These are phyloP conservation scores for Pseudoperonospora humuli DNA, from an alignment of 352 stramenopile species.

Conservation along the genomic window DNA sequence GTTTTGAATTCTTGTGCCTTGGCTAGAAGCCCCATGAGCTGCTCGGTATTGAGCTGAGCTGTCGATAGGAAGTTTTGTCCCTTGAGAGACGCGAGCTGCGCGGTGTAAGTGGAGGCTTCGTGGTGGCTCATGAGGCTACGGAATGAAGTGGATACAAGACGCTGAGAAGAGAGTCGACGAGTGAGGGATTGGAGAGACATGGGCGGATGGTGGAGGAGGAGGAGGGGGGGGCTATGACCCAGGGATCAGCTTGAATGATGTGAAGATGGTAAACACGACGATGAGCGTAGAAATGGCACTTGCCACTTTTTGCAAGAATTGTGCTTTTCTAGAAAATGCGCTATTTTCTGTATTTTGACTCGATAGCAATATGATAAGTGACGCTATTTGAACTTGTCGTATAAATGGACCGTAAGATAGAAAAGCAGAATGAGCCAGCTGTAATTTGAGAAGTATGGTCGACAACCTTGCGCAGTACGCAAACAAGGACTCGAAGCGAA, in stretches of 20 bases:
- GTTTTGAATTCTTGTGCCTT: constrained; percentile 66
- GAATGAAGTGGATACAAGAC: background rate
- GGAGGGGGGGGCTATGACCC: background rate
- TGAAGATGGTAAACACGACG: background rate
- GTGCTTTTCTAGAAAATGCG: no score
- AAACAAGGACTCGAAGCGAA: no score
- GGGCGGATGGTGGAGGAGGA: background rate
- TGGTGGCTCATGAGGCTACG: constrained; percentile 7
- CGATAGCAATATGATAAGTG: no score
- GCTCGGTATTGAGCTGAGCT: constrained; percentile 35
- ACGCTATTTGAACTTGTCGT: no score
- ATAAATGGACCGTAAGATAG: no score
- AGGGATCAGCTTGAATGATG: background rate
- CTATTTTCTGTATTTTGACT: no score
- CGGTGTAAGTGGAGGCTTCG: constrained; percentile 12
- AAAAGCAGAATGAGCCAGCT: no score
- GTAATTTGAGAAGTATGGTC: no score
- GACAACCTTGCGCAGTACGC: no score
- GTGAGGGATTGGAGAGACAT: constrained; percentile 20
- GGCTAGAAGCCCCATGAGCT: constrained; percentile 54
- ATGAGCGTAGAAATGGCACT: background rate
- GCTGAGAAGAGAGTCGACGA: constrained; percentile 14
- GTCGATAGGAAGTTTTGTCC: constrained; percentile 72
- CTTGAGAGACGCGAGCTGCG: constrained; percentile 39
- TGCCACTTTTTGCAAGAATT: no score